phyloP scores from a whole-genome alignment of 257 asterid genomes.

The Cynanchum wilfordii region DNA sequence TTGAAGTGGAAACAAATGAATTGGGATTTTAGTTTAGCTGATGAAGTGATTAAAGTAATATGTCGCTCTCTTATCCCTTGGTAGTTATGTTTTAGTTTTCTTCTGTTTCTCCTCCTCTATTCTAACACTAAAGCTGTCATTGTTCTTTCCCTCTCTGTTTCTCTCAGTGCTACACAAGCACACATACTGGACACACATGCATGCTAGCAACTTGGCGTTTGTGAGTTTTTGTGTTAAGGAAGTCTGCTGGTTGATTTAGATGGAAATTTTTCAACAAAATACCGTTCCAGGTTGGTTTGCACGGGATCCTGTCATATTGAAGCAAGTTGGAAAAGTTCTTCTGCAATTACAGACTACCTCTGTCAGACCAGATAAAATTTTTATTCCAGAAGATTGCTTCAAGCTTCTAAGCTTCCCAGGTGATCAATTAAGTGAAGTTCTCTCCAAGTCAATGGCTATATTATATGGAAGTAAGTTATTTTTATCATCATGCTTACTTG shows the following conservation, averaged over 20 bases:
- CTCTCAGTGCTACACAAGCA: neutral
- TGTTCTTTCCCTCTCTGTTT: neutral
- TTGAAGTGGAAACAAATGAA: neutral
- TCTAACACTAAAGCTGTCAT: neutral
- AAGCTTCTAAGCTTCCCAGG: slow-evolving; percentile 46
- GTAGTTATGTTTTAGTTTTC: neutral
- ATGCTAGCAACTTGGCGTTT: neutral
- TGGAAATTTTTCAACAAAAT: slow-evolving; percentile 1
- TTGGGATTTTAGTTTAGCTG: neutral
- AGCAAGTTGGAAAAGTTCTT: slow-evolving; percentile 60
- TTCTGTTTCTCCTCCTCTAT: neutral
- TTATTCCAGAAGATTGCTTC: slow-evolving; percentile 85
- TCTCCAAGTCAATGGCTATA: slow-evolving; percentile 39
- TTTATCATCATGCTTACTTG: neutral
- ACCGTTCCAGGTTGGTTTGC: slow-evolving; percentile 79
- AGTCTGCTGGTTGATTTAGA: neutral
- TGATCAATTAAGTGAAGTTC: slow-evolving; percentile 29
- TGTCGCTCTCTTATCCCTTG: neutral
- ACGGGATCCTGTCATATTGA: slow-evolving; percentile 61
- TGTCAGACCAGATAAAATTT: slow-evolving; percentile 28
- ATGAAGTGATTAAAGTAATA: neutral
- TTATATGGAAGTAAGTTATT: slow-evolving; percentile 51
- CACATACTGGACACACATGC: neutral
- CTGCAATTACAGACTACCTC: slow-evolving; percentile 32
- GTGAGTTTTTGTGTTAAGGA: neutral